Percentiles rank a stretch among this genome's conserved stretches.
phyloP scores from a whole-genome alignment of 1,284 basidiomycete genomes.

The Boletus nobilissimus region DNA sequence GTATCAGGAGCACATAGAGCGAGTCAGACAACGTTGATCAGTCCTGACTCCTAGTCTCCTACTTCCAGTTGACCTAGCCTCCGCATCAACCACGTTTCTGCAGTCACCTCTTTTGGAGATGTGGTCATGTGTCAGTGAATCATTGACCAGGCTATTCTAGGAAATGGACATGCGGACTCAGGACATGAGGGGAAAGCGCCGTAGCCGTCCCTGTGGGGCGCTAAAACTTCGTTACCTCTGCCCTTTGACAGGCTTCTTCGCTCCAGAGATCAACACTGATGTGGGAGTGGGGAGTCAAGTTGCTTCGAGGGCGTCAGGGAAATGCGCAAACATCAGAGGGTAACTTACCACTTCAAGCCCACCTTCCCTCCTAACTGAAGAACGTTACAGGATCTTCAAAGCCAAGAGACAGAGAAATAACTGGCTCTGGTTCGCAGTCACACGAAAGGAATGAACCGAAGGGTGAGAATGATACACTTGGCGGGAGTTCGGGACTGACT shows the following conservation, averaged over 20 bases:
- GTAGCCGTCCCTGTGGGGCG: neutral
- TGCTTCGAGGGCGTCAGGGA: neutral
- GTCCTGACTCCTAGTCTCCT: too few species aligned
- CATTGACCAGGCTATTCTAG: neutral
- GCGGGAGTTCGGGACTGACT: neutral
- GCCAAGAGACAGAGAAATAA: neutral
- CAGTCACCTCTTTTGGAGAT: neutral
- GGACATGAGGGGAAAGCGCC: neutral
- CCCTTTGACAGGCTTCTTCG: neutral
- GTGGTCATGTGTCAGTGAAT: neutral
- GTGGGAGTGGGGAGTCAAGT: neutral
- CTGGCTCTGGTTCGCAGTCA: neutral
- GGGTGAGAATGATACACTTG: slow-evolving; percentile 2
- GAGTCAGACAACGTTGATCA: neutral
- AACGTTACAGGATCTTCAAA: neutral
- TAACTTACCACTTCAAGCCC: neutral
- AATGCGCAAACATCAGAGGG: neutral
- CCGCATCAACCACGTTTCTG: neutral
- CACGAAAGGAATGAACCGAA: neutral
- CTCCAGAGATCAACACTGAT: neutral
- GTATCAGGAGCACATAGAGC: too few species aligned
- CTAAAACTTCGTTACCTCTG: neutral
- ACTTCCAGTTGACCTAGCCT: neutral
- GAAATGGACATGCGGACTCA: neutral
- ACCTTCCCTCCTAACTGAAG: neutral